phyloP scores from a whole-genome alignment of 208 protist species.

The Entamoeba invadens region DNA sequence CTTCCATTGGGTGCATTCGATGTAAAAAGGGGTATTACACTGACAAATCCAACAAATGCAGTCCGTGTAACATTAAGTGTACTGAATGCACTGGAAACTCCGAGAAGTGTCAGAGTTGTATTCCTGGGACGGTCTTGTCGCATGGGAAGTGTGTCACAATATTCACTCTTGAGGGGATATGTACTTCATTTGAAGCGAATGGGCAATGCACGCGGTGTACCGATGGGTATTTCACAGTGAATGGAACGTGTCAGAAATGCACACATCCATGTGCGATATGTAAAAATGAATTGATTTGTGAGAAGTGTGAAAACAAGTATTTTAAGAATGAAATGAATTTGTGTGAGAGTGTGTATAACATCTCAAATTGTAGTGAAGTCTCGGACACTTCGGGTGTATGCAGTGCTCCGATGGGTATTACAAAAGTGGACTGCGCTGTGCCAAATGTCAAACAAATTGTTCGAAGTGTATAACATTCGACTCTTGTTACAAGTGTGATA shows the following conservation, averaged over 20 bases:
- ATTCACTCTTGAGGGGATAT: background rate
- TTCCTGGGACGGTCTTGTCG: background rate
- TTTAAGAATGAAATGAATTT: background rate
- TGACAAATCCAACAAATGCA: background rate
- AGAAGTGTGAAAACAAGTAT: background rate
- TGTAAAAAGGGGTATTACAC: background rate
- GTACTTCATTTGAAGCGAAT: background rate
- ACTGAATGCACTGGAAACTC: background rate
- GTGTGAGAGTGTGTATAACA: background rate
- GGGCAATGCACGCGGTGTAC: background rate
- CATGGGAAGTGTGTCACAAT: background rate
- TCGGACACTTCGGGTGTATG: background rate
- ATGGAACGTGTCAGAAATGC: background rate
- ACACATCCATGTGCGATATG: background rate
- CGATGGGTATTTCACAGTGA: background rate
- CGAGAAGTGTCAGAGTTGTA: background rate
- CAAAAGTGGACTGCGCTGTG: background rate
- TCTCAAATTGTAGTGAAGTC: background rate
- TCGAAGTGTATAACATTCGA: background rate
- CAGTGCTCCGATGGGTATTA: background rate
- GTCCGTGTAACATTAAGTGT: background rate
- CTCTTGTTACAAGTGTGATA: background rate
- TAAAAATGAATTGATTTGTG: background rate
- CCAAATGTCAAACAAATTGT: background rate
- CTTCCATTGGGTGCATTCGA: background rate